A percentile compares a stretch with the other conserved stretches of the same genome.
phyloP scores from a whole-genome alignment of 129 eudicot genomes.

The Artemisia annua region DNA sequence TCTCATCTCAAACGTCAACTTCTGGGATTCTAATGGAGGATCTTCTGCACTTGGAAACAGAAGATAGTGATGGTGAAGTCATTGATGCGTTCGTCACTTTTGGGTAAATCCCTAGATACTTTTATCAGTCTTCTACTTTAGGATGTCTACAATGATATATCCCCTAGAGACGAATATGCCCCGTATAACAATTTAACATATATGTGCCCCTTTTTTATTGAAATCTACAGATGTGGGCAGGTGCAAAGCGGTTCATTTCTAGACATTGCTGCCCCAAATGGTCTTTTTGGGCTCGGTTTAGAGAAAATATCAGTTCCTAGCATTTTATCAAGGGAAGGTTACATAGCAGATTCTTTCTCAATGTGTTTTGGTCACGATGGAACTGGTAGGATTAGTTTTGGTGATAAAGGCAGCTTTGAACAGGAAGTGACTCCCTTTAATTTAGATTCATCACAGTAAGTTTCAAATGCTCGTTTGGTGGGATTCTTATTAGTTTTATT shows the following conservation, averaged over 20 bases:
- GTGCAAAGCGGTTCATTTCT: slow-evolving; percentile 92
- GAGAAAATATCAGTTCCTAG: slow-evolving; percentile 93
- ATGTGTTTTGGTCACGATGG: slow-evolving; percentile 96
- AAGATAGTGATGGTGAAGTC: slow-evolving; percentile 45
- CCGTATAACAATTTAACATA: background rate
- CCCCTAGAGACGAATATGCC: background rate
- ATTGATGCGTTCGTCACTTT: slow-evolving; percentile 70
- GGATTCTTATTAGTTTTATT: background rate
- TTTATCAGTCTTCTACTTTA: background rate
- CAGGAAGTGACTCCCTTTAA: slow-evolving; percentile 84
- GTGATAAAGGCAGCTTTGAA: slow-evolving; percentile 86
- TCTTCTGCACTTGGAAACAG: slow-evolving; percentile 73
- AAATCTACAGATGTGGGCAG: slow-evolving; percentile 83
- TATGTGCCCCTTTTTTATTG: background rate
- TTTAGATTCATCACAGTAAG: slow-evolving; percentile 75
- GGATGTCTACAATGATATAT: background rate
- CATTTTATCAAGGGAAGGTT: slow-evolving; percentile 68
- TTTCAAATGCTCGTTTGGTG: slow-evolving; percentile 17
- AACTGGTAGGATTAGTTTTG: slow-evolving; percentile 82
- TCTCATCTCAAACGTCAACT: slow-evolving; percentile 90
- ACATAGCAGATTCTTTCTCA: slow-evolving; percentile 79
- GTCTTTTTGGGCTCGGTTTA: slow-evolving; percentile 82
- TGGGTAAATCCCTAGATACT: slow-evolving; percentile 56
- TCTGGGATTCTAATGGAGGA: slow-evolving; percentile 92
- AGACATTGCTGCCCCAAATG: slow-evolving; percentile 93